Conservation (phyloP, 345 rosid species). For the Anacardium occidentale region DNA sequence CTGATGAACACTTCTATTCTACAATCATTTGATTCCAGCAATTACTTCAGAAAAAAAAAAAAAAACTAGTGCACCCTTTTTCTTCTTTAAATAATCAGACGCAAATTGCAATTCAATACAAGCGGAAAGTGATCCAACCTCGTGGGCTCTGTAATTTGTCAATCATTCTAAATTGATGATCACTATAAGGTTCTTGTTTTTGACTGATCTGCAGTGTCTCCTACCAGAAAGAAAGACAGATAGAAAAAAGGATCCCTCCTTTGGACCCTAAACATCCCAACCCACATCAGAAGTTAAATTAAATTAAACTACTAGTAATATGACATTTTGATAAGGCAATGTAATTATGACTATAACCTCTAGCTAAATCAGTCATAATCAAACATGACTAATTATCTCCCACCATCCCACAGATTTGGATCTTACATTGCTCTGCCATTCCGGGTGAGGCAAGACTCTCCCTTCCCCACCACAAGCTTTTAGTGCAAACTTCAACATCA, state of each 20-base stretch:
- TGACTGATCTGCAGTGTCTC: constrained; percentile 23
- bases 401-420: constrained; percentile 28
- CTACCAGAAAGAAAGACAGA: constrained; percentile 2
- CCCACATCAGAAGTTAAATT: not conserved
- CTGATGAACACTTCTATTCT: not conserved
- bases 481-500: constrained; percentile 1
- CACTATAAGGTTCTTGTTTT: constrained; percentile 12
- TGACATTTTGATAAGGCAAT: constrained; percentile 5
- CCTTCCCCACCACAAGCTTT: constrained; percentile 1
- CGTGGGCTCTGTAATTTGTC: constrained; percentile 12
- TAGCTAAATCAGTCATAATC: constrained; percentile 14
- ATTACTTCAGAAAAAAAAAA: no score
- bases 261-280: constrained; percentile 22
- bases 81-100: not conserved
- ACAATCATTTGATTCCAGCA: constrained; percentile 16
- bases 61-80: not conserved
- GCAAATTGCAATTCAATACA: not conserved
- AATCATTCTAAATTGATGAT: constrained; percentile 21
- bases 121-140: constrained; percentile 25
- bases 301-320: not conserved
- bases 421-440: constrained; percentile 4
- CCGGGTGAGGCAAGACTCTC: constrained; percentile 12
- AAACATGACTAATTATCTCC: not conserved
- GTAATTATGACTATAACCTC: not conserved
- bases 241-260: constrained; percentile 28